Conservation (phyloP, 345 rosid species). For the Salix arbutifolia region DNA sequence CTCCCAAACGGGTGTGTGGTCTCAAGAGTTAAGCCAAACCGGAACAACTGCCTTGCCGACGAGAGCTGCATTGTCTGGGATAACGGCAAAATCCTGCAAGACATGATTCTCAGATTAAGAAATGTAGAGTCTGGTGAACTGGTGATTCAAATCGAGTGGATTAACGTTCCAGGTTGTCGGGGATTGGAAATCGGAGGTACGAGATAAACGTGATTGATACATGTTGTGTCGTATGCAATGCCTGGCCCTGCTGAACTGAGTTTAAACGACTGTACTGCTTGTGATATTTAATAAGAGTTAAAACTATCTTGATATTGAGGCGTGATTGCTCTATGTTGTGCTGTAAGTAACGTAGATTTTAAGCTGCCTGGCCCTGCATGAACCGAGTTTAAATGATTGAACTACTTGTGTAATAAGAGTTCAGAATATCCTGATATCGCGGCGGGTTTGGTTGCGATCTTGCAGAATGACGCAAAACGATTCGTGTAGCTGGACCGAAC, state of each 20-base stretch:
- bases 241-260: background rate
- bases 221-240: background rate
- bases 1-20: constrained; percentile 23
- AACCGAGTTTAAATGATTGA: too few relatives aligned
- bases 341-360: background rate
- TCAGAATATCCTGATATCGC: too few relatives aligned
- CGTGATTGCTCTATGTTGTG: background rate
- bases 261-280: background rate
- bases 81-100: constrained; percentile 23
- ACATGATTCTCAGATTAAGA: constrained; percentile 25
- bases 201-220: constrained; percentile 5
- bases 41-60: constrained; percentile 22
- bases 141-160: constrained; percentile 25
- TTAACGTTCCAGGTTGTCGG: constrained; percentile 24
- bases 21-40: constrained; percentile 18
- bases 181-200: constrained; percentile 17
- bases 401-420: too few relatives aligned
- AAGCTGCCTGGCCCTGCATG: too few relatives aligned
- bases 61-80: constrained; percentile 28
- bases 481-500: background rate
- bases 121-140: constrained; percentile 30
- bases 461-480: background rate
- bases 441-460: background rate
- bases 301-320: background rate
- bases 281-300: background rate